Percentiles rank a stretch among this genome's conserved stretches.
Evolutionary conservation across 148 eudicot species (phyloP).

Genomic region (Fallopia convolvulus): DNA sequence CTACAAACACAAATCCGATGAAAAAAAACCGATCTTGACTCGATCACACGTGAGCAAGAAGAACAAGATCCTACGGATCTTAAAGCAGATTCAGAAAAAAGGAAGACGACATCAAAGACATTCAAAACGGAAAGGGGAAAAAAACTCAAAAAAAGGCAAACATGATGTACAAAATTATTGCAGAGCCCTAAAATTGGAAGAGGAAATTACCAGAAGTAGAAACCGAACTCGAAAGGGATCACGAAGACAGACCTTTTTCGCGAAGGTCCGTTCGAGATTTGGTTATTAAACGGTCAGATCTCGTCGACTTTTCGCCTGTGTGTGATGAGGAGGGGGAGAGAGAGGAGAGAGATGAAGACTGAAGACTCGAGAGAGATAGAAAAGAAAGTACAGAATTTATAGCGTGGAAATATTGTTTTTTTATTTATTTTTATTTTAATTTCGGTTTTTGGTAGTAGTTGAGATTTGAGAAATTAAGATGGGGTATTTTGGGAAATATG

Average conservation of each 20-base stretch:
- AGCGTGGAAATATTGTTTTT: neutral
- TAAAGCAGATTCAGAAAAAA: neutral
- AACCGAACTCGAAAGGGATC: conserved; percentile 12
- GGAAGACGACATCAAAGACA: too few species aligned
- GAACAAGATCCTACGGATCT: neutral
- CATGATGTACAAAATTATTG: neutral
- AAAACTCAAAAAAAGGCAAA: neutral
- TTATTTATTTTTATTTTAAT: neutral
- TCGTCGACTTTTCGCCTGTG: conserved; percentile 15
- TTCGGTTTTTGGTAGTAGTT: conserved; percentile 1
- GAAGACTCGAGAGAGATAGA: conserved; percentile 4
- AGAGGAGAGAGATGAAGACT: conserved; percentile 1
- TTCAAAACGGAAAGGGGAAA: neutral
- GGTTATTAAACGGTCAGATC: conserved; percentile 23
- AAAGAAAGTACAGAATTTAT: neutral
- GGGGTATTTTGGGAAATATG: neutral
- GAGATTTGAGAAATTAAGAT: neutral
- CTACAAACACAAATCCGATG: neutral
- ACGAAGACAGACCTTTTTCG: conserved; percentile 20
- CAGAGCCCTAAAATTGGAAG: conserved; percentile 6
- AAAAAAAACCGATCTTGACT: neutral
- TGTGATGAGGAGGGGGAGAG: conserved; percentile 8
- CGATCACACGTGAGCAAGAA: neutral
- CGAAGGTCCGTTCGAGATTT: conserved; percentile 19
- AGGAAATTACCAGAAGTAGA: conserved; percentile 5